Base-by-base conservation (phyloP, 768 basidiomycete genomes). In the Tylopilus cervinicoccineus region DNA sequence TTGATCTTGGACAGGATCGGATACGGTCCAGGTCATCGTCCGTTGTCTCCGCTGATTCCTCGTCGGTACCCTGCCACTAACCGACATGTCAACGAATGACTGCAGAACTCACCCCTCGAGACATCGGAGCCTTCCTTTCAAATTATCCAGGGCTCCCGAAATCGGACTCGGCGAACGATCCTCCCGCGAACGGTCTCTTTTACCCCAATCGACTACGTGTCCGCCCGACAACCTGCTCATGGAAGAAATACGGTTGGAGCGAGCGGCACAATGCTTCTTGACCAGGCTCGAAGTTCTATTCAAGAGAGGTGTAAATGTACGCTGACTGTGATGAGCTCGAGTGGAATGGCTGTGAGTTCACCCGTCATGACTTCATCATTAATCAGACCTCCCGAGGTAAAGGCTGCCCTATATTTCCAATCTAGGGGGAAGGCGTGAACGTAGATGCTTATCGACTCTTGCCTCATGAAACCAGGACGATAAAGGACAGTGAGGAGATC, bases 381-480 rank as follows among this genome's bases (percentile, higher is more conserved):
- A 13, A 19, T 45, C 34, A 45, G 29, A 28, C 22, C 43, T 33
- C 37, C 31, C 50, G 41, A 48, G 29, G 9, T 45, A 6, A 41
- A 23, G 24, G 16, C 43, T 33, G 23, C 29, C 19, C 17, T 19
- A 87, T 83, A 56, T 86, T 87, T 55, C 86, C 87, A 26, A 83
- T 87, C 54, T 79, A 77, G 57, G 88, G 89, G 59, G 71, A 78
- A 53, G 86, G 88, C 10, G 75, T 88, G 77, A 89, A 88, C 65
- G 76, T 65, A 55, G 67, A 76, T 52, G 80, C 85, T 0, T 81
- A 84, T 57, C 80, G 83, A 28, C 75, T 89, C 32, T 80, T 83
- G 59, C 70, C 60, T 13, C 84, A 86, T 59, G 87, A 89, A 64
- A 74, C 81, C 38, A 59, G 66, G 12, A 62, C 70, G 29, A 83